Evolutionary conservation across 495 filamentous ascomycete species (phyloP).

Genomic region (Hapsidospora chrysogenum): DNA sequence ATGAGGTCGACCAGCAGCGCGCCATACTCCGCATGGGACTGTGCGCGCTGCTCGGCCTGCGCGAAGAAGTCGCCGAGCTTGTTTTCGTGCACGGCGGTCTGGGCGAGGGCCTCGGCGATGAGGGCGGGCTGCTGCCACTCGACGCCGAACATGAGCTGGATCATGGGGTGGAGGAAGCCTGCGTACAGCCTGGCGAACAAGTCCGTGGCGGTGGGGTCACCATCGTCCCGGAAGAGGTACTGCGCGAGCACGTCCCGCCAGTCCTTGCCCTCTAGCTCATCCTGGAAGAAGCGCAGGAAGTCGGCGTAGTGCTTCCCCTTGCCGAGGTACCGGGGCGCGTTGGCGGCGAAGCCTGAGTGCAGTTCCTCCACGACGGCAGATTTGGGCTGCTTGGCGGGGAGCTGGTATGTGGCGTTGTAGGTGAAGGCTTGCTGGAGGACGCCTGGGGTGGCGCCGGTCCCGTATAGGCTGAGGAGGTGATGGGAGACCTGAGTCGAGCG

Average conservation of each 20-base stretch:
- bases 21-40: slow-evolving; percentile 8
- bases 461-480: slow-evolving; percentile 56
- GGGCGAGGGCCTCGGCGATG: slow-evolving; percentile 63
- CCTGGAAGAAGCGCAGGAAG: slow-evolving; percentile 57
- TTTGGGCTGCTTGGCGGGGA: slow-evolving; percentile 22
- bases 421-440: slow-evolving; percentile 42
- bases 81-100: slow-evolving; percentile 46
- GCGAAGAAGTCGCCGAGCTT: slow-evolving; percentile 34
- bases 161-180: slow-evolving; percentile 66
- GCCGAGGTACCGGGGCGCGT: slow-evolving; percentile 31
- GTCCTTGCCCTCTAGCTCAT: slow-evolving; percentile 47
- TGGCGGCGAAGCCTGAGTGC: slow-evolving; percentile 19
- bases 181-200: slow-evolving; percentile 10
- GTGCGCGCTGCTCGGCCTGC: slow-evolving; percentile 22
- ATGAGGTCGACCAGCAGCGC: slow-evolving; percentile 33
- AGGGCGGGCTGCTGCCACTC: slow-evolving; percentile 71
- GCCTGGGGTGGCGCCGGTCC: slow-evolving; percentile 45
- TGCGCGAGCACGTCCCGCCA: slow-evolving; percentile 40
- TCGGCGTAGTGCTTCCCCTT: slow-evolving; percentile 41
- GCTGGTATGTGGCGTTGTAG: slow-evolving; percentile 45
- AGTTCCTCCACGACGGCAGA: slow-evolving; percentile 31
- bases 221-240: slow-evolving; percentile 47
- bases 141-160: slow-evolving; percentile 71
- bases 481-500: slow-evolving; percentile 43
- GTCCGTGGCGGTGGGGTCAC: slow-evolving; percentile 25